phyloP scores from a whole-genome alignment of 2,329 filamentous ascomycete genomes.

The Aspergillus fischeri region DNA sequence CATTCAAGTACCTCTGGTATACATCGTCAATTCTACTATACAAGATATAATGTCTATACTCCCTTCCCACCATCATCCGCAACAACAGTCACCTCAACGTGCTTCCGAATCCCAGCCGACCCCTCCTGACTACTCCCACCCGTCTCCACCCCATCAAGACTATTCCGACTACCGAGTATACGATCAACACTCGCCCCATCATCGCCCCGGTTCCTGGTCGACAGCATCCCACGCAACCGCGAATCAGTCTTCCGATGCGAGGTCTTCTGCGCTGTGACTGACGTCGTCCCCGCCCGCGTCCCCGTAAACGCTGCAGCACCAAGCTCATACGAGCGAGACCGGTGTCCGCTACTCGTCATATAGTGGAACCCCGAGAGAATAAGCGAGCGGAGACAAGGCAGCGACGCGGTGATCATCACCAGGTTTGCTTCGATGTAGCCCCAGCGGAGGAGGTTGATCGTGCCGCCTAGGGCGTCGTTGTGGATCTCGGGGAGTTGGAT shows the following conservation, averaged over 20 bases:
- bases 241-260: neutral
- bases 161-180: neutral
- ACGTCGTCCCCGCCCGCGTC: neutral
- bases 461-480: conserved; percentile 17
- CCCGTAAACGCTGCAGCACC: neutral
- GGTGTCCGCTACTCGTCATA: neutral
- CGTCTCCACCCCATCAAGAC: neutral
- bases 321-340: neutral
- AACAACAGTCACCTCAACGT: neutral
- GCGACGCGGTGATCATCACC: conserved; percentile 29
- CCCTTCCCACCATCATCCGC: neutral
- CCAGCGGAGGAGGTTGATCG: conserved; percentile 25
- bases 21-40: too few species aligned
- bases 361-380: neutral
- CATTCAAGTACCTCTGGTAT: too few species aligned
- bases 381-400: conserved; percentile 26
- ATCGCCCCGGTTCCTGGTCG: neutral
- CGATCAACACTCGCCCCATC: neutral
- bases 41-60: too few species aligned
- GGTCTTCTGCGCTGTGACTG: neutral
- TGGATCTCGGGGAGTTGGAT: conserved; percentile 18
- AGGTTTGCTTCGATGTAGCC: conserved; percentile 26
- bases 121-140: neutral
- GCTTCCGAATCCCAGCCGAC: neutral
- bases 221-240: neutral